Conservation (phyloP, 1,284 basidiomycete genomes). For the Cystobasidium pallidum region DNA sequence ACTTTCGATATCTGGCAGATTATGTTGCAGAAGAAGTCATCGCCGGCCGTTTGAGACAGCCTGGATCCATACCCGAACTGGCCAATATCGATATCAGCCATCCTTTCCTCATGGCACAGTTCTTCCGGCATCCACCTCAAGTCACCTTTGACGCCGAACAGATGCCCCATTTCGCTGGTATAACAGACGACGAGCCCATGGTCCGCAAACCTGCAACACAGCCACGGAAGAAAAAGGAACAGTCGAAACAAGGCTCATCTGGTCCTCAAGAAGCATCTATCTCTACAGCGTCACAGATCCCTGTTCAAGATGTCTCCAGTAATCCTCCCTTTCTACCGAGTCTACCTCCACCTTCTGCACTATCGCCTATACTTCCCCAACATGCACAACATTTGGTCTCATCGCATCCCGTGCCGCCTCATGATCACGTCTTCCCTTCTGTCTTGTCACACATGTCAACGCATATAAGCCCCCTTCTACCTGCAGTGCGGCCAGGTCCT, state of each 20-base stretch:
- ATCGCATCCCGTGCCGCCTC: background rate
- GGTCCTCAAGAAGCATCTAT: background rate
- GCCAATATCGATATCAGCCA: constrained; percentile 72
- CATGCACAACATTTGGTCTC: background rate
- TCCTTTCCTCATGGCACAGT: constrained; percentile 44
- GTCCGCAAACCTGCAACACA: constrained; percentile 6
- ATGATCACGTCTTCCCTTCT: constrained; percentile 6
- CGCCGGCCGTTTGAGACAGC: constrained; percentile 78
- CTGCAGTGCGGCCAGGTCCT: background rate
- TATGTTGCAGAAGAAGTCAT: constrained; percentile 91
- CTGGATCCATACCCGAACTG: constrained; percentile 85
- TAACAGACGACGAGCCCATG: constrained; percentile 44
- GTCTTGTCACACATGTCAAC: constrained; percentile 3
- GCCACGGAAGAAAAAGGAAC: constrained; percentile 8
- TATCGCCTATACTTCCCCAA: background rate
- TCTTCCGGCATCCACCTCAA: constrained; percentile 51
- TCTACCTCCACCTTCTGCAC: background rate
- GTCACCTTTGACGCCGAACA: constrained; percentile 45
- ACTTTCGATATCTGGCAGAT: constrained; percentile 60
- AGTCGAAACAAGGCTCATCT: background rate
- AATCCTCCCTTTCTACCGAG: background rate
- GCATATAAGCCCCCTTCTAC: constrained; percentile 7
- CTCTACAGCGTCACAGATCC: background rate
- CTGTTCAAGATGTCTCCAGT: background rate
- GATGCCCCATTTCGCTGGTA: constrained; percentile 31